Conservation (phyloP, 1,284 basidiomycete genomes). For the Cryptococcus sp. region DNA sequence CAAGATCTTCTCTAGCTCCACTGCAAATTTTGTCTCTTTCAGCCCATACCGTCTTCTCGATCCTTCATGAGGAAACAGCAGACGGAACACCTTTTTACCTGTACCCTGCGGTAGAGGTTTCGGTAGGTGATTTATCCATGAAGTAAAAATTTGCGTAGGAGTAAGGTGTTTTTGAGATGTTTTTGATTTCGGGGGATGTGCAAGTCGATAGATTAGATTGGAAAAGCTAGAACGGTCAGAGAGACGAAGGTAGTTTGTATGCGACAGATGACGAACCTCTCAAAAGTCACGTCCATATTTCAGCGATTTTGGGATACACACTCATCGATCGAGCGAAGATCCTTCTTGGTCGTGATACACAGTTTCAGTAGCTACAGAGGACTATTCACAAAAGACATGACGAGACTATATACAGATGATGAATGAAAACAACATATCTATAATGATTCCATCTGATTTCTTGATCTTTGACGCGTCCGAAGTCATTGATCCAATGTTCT, state of each 20-base stretch:
- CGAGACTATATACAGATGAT: too few species aligned
- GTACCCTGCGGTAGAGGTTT: constrained; percentile 22
- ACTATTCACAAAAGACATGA: too few species aligned
- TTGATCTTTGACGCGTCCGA: too few species aligned
- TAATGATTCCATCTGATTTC: too few species aligned
- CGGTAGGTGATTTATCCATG: constrained; percentile 32
- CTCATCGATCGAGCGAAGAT: too few species aligned
- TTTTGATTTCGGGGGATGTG: constrained; percentile 25
- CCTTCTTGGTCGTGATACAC: too few species aligned
- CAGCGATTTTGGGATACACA: too few species aligned
- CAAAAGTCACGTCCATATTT: constrained; percentile 30
- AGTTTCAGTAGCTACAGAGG: too few species aligned
- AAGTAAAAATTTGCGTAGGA: constrained; percentile 24
- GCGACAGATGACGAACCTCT: constrained; percentile 16
- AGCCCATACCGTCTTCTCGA: constrained; percentile 63
- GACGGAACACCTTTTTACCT: constrained; percentile 55
- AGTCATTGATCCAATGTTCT: too few species aligned
- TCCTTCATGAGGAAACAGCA: constrained; percentile 80
- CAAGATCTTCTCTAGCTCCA: constrained; percentile 55
- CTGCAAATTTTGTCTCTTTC: constrained; percentile 64
- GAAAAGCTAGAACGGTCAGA: constrained; percentile 21
- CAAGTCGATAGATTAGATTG: constrained; percentile 30
- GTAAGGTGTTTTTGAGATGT: neutral
- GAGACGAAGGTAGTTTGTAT: neutral
- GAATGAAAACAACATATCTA: too few species aligned